Evolutionary conservation across 1,284 basidiomycete genomes (phyloP), one percentile per base, ranked within the genome.

Genomic region (Phylloboletellus chloephorus): DNA sequence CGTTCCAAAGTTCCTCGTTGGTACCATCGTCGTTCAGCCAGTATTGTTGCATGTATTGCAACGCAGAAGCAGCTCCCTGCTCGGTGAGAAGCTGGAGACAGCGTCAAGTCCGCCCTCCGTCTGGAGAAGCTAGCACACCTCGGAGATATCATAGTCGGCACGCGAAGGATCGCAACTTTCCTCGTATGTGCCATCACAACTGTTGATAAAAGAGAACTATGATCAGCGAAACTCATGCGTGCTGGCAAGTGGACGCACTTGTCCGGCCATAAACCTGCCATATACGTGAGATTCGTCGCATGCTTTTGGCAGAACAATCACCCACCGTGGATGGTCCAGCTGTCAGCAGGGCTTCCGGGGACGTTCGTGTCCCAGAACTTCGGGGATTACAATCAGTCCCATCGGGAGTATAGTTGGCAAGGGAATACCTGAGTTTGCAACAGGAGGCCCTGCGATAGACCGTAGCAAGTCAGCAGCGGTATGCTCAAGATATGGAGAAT

Each of bases 261-360:
- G 54, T 84, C 80, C 6, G 79, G 78, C 83, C 82, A 85, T 32
- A 85, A 65, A 37, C 81, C 79, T 82, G 37, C 5, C 24, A 26
- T 29, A 24, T 31, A 16, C 21, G 40, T 33, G 43, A 51, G 31
- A 39, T 8, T 30, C 41, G 37, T 22, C 33, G 40, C 30, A 16
- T 11, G 22, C 26, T 25, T 17, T 26, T 15, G 22, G 34, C 17
- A 20, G 26, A 21, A 21, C 4, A 15, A 44, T 9, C 12, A 48
- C 71, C 33, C 47, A 78, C 83, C 83, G 41, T 86, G 83, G 48
- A 87, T 82, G 0, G 82, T 84, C 83, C 85, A 88, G 51, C 77
- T 82, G 54, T 82, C 53, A 7, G 53, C 56, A 13, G 86, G 82
- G 3, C 82, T 82, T 19, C 77, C 79, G 1, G 74, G 62, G 0